Percentiles rank a stretch among this genome's conserved stretches.
Evolutionary conservation across 116 monocot genomes (phyloP).

Genomic region (Papilionanthe hybrid): DNA sequence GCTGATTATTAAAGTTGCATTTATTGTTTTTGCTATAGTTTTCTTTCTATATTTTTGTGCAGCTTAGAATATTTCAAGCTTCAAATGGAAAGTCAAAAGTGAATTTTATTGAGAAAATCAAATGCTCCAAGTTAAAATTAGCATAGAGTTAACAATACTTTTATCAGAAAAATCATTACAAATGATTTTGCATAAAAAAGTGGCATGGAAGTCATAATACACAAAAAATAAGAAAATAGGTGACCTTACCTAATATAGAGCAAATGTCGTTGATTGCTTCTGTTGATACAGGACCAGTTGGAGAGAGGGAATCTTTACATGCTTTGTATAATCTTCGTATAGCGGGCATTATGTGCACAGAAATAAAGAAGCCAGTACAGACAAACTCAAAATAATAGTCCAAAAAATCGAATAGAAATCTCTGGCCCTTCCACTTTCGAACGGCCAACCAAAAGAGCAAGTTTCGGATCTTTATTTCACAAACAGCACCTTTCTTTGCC

Average conservation of each 20-base stretch:
- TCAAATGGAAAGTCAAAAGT: neutral
- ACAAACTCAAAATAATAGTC: neutral
- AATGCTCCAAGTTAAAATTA: neutral
- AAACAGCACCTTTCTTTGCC: neutral
- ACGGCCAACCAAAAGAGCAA: neutral
- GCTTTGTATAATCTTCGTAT: slow-evolving; percentile 26
- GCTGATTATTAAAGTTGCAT: neutral
- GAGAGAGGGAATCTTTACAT: slow-evolving; percentile 22
- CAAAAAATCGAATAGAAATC: slow-evolving; percentile 1
- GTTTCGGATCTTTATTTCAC: neutral
- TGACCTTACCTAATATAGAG: slow-evolving; percentile 13
- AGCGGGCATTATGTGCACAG: slow-evolving; percentile 13
- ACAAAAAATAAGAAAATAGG: neutral
- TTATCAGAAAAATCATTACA: neutral
- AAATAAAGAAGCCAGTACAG: neutral
- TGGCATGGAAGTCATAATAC: neutral
- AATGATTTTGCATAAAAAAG: neutral
- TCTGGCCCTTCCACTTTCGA: slow-evolving; percentile 1
- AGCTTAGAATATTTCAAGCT: neutral
- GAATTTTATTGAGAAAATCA: neutral
- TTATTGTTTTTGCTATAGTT: neutral
- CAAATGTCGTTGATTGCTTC: slow-evolving; percentile 29
- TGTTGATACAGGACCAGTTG: slow-evolving; percentile 20
- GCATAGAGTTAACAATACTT: neutral
- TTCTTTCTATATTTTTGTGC: neutral